Conservation (phyloP, 306 rosid genomes). For the Begonia fuchsioides region DNA sequence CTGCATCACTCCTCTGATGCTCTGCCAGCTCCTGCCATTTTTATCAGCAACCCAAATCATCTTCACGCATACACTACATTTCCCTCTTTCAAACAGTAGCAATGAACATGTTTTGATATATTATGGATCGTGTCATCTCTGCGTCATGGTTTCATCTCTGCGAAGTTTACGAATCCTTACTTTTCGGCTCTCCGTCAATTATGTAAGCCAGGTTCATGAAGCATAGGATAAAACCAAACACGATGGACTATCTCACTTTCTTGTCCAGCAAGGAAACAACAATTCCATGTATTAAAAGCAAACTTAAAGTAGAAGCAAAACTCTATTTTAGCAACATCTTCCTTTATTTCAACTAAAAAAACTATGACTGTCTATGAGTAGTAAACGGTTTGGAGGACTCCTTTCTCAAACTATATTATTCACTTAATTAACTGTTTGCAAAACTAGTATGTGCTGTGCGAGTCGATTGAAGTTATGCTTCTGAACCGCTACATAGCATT, state of each 20-base stretch:
- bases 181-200: slow-evolving; percentile 23
- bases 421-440: no score
- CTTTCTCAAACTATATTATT: no score
- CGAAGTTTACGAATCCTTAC: slow-evolving; percentile 18
- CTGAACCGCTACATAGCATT: no score
- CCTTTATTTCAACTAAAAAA: not conserved
- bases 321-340: slow-evolving; percentile 1
- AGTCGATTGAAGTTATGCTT: no score
- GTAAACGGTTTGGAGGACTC: no score
- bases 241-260: slow-evolving; percentile 11
- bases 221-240: slow-evolving; percentile 17
- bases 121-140: slow-evolving; percentile 13
- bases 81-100: no score
- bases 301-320: slow-evolving; percentile 16
- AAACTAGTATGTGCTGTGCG: no score
- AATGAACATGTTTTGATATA: not conserved
- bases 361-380: no score
- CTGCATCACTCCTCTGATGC: slow-evolving; percentile 81
- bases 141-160: slow-evolving; percentile 14
- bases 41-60: not conserved
- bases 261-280: not conserved
- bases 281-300: slow-evolving; percentile 2
- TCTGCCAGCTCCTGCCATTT: slow-evolving; percentile 60
- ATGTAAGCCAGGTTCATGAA: slow-evolving; percentile 29
- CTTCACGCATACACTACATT: no score